Evolutionary conservation across 2,329 filamentous ascomycete genomes (phyloP).

Genomic region (Aspergillus viridinutans): DNA sequence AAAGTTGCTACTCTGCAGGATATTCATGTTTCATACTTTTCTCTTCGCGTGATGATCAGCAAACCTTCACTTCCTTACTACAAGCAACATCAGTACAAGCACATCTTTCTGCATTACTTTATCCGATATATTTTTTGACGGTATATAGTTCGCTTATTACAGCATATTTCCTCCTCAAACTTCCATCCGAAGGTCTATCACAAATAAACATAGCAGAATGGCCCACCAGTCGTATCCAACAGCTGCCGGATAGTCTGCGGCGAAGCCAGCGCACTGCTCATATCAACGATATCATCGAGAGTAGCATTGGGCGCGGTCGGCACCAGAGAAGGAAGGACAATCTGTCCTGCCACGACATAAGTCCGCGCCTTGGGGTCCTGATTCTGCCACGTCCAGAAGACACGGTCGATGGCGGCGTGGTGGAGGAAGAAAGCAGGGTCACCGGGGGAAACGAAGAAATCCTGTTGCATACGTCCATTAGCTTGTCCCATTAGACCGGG

Average conservation of each 20-base stretch:
- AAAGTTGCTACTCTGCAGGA: too few species aligned
- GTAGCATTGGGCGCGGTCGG: conserved; percentile 14
- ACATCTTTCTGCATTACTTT: background rate
- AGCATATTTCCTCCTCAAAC: background rate
- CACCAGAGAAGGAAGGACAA: conserved; percentile 3
- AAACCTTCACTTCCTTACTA: too few species aligned
- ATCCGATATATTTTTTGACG: background rate
- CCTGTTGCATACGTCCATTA: conserved; percentile 13
- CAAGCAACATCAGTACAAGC: background rate
- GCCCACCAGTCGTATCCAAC: conserved; percentile 18
- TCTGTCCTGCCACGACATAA: conserved; percentile 7
- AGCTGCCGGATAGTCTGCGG: conserved; percentile 13
- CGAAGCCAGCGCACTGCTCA: conserved; percentile 13
- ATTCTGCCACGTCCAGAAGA: conserved; percentile 49
- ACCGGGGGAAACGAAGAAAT: conserved; percentile 41
- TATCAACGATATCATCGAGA: conserved; percentile 21
- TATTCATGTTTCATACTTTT: too few species aligned
- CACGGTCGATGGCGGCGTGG: conserved; percentile 44
- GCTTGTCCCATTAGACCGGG: too few species aligned
- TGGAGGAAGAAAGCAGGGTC: conserved; percentile 47
- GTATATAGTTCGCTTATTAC: background rate
- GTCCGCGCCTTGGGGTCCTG: conserved; percentile 2
- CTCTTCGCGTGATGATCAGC: too few species aligned
- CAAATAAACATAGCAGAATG: conserved; percentile 23
- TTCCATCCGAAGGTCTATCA: background rate